A percentile compares a stretch with the other conserved stretches of the same genome.
These are phyloP conservation scores for Peniophora sp. DNA, from an alignment of 1,284 basidiomycete genomes.

Conservation along the genomic window DNA sequence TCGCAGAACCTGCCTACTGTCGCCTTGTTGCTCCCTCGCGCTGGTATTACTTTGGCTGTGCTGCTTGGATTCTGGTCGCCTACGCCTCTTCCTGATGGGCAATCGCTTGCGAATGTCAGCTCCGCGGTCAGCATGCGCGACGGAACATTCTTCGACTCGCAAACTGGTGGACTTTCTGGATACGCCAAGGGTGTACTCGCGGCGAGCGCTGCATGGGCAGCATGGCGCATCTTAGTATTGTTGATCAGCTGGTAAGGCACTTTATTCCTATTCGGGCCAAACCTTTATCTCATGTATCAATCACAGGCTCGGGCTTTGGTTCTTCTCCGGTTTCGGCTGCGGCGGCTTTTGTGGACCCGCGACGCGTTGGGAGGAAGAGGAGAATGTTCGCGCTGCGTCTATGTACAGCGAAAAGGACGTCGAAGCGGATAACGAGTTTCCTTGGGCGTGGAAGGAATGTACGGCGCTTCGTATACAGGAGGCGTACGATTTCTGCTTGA, in stretches of 20 bases:
- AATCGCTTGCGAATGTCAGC: constrained; percentile 38
- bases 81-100: constrained; percentile 29
- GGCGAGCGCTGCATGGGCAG: constrained; percentile 72
- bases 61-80: constrained; percentile 57
- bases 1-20: constrained; percentile 77
- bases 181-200: constrained; percentile 71
- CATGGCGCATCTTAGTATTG: constrained; percentile 59
- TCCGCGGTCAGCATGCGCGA: constrained; percentile 44
- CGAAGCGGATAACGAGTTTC: constrained; percentile 42
- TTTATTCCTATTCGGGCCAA: not conserved
- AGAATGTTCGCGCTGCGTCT: constrained; percentile 50
- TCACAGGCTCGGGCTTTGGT: constrained; percentile 64
- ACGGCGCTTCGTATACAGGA: constrained; percentile 68
- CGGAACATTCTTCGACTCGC: constrained; percentile 58
- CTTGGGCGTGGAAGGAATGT: constrained; percentile 71
- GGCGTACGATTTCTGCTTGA: constrained; percentile 74
- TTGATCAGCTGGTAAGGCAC: constrained; percentile 54
- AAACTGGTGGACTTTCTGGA: constrained; percentile 55
- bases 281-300: not conserved
- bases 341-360: constrained; percentile 77
- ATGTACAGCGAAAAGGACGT: constrained; percentile 38
- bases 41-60: constrained; percentile 61
- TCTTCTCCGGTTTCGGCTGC: constrained; percentile 64
- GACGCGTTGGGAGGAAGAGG: constrained; percentile 74
- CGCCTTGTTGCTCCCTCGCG: constrained; percentile 70